A percentile compares a stretch with the other conserved stretches of the same genome.
Evolutionary conservation across 1,284 basidiomycete genomes (phyloP).

Genomic region (Irpex sp.): DNA sequence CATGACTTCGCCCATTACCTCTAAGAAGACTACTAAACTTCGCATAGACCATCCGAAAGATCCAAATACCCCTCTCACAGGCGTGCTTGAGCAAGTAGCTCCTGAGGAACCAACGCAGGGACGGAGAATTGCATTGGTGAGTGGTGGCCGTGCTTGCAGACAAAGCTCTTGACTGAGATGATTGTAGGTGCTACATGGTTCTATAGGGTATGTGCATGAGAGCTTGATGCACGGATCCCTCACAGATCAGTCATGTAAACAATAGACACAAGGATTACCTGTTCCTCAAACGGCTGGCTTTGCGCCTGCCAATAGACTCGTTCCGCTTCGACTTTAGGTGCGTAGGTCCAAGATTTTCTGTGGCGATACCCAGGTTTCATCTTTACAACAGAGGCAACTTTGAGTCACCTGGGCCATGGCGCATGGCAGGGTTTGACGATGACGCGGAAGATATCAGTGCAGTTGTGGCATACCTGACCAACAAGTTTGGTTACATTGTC

Average conservation of each 20-base stretch:
- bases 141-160: constrained; percentile 21
- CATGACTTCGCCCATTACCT: constrained; percentile 15
- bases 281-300: constrained; percentile 72
- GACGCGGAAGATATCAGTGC: constrained; percentile 63
- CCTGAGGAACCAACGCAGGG: constrained; percentile 47
- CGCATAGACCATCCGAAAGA: constrained; percentile 55
- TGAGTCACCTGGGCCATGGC: constrained; percentile 69
- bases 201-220: constrained; percentile 58
- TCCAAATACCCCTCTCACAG: constrained; percentile 46
- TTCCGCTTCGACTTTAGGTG: constrained; percentile 86
- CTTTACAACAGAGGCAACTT: constrained; percentile 57
- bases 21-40: constrained; percentile 43
- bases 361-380: not conserved
- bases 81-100: constrained; percentile 60
- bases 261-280: constrained; percentile 80
- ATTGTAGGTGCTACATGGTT: constrained; percentile 54
- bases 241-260: not conserved
- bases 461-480: constrained; percentile 59
- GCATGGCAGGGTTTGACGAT: constrained; percentile 47
- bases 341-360: constrained; percentile 18
- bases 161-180: not conserved
- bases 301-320: constrained; percentile 68
- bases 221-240: not conserved
- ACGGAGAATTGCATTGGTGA: constrained; percentile 64
- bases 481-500: constrained; percentile 58